phyloP scores from a whole-genome alignment of 2,329 filamentous ascomycete species.

The Fusarium sp. region DNA sequence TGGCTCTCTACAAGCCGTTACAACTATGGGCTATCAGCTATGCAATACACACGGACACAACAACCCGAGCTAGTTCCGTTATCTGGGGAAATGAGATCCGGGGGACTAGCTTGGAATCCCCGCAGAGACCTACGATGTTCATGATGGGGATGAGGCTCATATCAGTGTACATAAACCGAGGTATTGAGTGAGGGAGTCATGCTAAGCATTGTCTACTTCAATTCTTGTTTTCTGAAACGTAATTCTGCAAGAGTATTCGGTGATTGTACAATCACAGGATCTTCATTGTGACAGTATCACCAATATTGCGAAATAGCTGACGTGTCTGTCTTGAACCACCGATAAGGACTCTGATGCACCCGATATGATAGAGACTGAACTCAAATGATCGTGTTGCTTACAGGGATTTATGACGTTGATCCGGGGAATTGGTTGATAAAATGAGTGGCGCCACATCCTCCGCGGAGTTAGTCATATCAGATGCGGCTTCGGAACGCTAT shows the following conservation, averaged over 20 bases:
- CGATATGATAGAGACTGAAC: conserved; percentile 1
- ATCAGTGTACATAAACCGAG: neutral
- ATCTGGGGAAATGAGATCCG: conserved; percentile 35
- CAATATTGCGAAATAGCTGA: conserved; percentile 12
- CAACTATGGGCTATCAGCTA: neutral
- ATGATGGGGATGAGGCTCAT: conserved; percentile 9
- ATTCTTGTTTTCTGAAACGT: neutral
- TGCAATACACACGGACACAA: conserved; percentile 3
- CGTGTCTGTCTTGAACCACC: neutral
- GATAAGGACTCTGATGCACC: conserved; percentile 14
- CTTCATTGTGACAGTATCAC: neutral
- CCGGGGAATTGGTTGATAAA: conserved; percentile 21
- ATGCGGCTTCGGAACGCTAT: conserved; percentile 22
- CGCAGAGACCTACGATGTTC: conserved; percentile 22
- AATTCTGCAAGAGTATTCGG: neutral
- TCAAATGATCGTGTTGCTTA: conserved; percentile 4
- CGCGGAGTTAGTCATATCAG: conserved; percentile 35
- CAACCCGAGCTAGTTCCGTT: conserved; percentile 23
- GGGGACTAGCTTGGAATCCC: conserved; percentile 32
- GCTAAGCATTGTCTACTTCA: neutral
- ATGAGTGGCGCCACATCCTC: conserved; percentile 24
- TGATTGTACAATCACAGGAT: neutral
- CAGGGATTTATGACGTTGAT: conserved; percentile 37
- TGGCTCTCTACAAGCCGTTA: conserved; percentile 26
- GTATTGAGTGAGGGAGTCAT: conserved; percentile 4